Evolutionary conservation across 768 basidiomycete species (phyloP).

Genomic region (Macrolepiota dolichaula): DNA sequence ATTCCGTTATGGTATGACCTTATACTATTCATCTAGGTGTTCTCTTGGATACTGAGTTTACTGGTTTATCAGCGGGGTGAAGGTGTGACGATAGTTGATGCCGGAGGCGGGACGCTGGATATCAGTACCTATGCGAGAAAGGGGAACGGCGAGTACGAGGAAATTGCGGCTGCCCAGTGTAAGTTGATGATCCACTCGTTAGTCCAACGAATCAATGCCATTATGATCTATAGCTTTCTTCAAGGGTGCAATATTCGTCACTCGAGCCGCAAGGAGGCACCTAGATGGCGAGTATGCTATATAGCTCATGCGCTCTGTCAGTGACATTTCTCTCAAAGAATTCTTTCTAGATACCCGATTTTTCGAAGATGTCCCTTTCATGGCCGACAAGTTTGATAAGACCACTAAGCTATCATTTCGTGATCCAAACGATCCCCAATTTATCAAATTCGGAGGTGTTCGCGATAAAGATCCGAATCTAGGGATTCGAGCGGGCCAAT

Average conservation of each 20-base stretch:
- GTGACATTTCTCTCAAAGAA: background rate
- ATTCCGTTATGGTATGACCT: conserved; percentile 8
- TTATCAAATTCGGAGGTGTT: conserved; percentile 19
- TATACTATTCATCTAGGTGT: background rate
- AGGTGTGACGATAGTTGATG: conserved; percentile 54
- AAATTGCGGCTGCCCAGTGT: conserved; percentile 41
- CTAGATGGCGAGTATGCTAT: conserved; percentile 28
- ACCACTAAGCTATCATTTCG: conserved; percentile 20
- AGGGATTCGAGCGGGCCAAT: conserved; percentile 19
- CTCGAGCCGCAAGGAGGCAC: conserved; percentile 29
- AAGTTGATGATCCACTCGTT: background rate
- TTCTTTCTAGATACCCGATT: conserved; percentile 13
- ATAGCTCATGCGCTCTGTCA: background rate
- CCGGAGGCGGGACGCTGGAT: conserved; percentile 60
- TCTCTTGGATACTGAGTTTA: background rate
- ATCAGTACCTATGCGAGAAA: conserved; percentile 47
- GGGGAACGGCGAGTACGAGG: conserved; percentile 26
- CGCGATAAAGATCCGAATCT: conserved; percentile 17
- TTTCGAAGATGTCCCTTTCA: conserved; percentile 16
- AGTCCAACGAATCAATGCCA: background rate
- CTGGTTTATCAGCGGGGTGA: conserved; percentile 31
- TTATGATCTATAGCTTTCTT: conserved; percentile 30
- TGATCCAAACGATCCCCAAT: conserved; percentile 17
- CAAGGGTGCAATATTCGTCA: conserved; percentile 44
- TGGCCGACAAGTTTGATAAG: conserved; percentile 19